Conservation (phyloP, 768 basidiomycete genomes). For the Tephrocybe sp. region DNA sequence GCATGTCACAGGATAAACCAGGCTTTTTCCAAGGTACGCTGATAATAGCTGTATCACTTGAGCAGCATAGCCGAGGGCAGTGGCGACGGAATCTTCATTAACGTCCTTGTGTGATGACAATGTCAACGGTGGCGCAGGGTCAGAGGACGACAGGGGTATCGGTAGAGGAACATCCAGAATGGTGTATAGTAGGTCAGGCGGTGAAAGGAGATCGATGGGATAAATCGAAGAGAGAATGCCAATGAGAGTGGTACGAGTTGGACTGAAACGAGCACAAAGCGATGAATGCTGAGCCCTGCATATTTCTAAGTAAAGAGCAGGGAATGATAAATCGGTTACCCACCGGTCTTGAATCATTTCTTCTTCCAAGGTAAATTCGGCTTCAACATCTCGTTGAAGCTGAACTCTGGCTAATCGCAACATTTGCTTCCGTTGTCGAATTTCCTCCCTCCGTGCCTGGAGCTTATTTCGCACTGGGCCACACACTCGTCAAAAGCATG, state of each 20-base stretch:
- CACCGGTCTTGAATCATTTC: slow-evolving; percentile 41
- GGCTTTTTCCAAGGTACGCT: slow-evolving; percentile 67
- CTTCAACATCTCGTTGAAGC: slow-evolving; percentile 29
- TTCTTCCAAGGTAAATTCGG: slow-evolving; percentile 26
- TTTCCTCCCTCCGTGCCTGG: slow-evolving; percentile 29
- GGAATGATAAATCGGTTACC: neutral
- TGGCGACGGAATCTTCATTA: slow-evolving; percentile 85
- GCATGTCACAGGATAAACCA: slow-evolving; percentile 90
- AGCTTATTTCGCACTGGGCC: slow-evolving; percentile 31
- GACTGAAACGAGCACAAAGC: slow-evolving; percentile 49
- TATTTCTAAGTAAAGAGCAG: slow-evolving; percentile 8
- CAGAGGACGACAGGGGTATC: slow-evolving; percentile 69
- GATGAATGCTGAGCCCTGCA: slow-evolving; percentile 46
- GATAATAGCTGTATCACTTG: slow-evolving; percentile 84
- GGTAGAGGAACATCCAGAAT: slow-evolving; percentile 90
- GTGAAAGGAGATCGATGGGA: slow-evolving; percentile 84
- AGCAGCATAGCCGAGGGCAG: slow-evolving; percentile 88
- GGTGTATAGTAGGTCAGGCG: slow-evolving; percentile 86
- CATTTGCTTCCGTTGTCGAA: slow-evolving; percentile 45
- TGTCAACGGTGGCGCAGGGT: slow-evolving; percentile 82
- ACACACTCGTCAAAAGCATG: slow-evolving; percentile 5
- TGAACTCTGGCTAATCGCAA: slow-evolving; percentile 44
- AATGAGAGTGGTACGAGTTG: slow-evolving; percentile 63
- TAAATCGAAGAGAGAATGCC: slow-evolving; percentile 76
- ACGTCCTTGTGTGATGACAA: slow-evolving; percentile 66